Base-by-base conservation (phyloP, 2,329 filamentous ascomycete genomes). In the Fusarium pseudoanthophilum region DNA sequence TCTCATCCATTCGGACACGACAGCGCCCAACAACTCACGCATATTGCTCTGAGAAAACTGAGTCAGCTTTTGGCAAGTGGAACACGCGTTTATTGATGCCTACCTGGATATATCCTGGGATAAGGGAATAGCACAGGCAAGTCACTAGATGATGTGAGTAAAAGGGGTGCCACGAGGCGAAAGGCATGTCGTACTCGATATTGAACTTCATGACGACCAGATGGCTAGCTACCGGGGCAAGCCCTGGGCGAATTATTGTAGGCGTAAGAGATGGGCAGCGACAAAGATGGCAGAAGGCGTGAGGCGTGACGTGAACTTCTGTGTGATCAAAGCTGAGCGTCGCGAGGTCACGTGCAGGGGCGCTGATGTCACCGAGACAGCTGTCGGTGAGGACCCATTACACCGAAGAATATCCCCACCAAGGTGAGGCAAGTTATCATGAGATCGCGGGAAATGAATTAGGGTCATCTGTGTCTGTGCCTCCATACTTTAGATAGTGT, bases 121-220 rank as follows among this genome's bases (percentile, higher is more conserved):
- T 90, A 90, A 26, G 88, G 88, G 74, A 90, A 90, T 74, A 90
- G 83, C 58, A 90, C 83, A 51, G 87, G 87, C 28, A 90, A 80
- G 64, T 89, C 87, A 78, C 88, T 90, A 61, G 11, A 39, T 30
- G n/a, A 32, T 39, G 49, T 80, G 49, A 80, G 75, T 45, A 36
- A 62, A 49, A 32, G 61, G 51, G 58, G 15, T 21, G 13, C 37
- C 21, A 13, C 26, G 14, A 42, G 48, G 42, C 48, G 18, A n/a
- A 37, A 32, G n/a, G 24, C 26, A 46, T 21, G 13, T 40, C 82
- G 51, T 82, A 87, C 85, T 87, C 86, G 53, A 87, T 87, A 60
- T 85, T 86, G 78, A 87, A 87, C 80, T 85, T 86, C 86, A 87
- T 87, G 64, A 67, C 81, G 80, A 58, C 69, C 67, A 32, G 37